phyloP scores from a whole-genome alignment of 2,329 filamentous ascomycete genomes.

The Zasmidium angulare region DNA sequence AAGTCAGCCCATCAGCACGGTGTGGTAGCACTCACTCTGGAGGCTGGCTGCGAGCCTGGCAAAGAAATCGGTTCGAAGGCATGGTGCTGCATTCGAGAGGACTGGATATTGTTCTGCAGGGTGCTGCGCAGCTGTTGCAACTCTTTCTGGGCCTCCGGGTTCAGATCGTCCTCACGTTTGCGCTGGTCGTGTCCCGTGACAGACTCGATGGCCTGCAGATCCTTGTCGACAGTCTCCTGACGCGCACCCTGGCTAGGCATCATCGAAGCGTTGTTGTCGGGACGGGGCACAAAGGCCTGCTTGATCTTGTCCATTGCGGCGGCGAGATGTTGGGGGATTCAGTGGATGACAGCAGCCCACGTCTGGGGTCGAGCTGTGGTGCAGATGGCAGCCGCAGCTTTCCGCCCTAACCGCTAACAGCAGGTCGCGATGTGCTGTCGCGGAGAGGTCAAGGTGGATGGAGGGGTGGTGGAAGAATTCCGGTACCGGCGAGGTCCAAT shows the following conservation, averaged over 20 bases:
- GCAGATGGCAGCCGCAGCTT: not conserved
- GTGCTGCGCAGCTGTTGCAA: slow-evolving; percentile 70
- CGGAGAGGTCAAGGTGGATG: not conserved
- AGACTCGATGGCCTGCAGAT: slow-evolving; percentile 10
- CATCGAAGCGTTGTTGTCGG: not conserved
- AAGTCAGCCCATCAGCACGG: no score
- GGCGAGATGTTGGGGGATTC: not conserved
- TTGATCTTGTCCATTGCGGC: slow-evolving; percentile 8
- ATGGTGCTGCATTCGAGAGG: slow-evolving; percentile 79
- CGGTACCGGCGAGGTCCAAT: not conserved
- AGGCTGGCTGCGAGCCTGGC: slow-evolving; percentile 79
- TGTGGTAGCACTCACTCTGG: slow-evolving; percentile 65
- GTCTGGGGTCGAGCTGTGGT: not conserved
- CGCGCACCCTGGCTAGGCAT: not conserved
- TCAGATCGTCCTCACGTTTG: slow-evolving; percentile 28
- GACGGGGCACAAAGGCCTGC: slow-evolving; percentile 4
- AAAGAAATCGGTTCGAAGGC: slow-evolving; percentile 89
- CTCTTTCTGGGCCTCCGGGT: slow-evolving; percentile 45
- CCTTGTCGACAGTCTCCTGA: slow-evolving; percentile 6
- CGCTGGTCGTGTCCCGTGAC: slow-evolving; percentile 11
- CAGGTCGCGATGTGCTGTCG: not conserved
- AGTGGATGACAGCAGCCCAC: not conserved
- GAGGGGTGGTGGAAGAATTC: not conserved
- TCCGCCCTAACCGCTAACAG: not conserved
- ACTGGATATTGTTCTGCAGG: slow-evolving; percentile 75